Evolutionary conservation across 164 flowering plant species (phyloP).

Genomic region (Vitis amurensis): DNA sequence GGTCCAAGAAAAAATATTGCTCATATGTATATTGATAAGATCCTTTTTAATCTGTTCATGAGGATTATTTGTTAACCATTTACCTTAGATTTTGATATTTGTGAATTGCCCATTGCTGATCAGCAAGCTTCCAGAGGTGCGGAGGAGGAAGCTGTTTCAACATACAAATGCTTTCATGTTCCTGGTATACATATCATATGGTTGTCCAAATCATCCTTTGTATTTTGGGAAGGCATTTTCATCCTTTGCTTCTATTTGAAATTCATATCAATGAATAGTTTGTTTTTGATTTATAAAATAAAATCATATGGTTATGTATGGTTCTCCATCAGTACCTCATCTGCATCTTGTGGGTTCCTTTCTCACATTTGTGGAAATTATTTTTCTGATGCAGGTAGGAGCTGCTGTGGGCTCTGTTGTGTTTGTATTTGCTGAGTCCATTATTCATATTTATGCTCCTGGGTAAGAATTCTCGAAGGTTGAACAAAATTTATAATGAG

Average conservation of each 20-base stretch:
- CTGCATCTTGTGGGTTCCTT: not conserved
- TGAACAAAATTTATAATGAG: not conserved
- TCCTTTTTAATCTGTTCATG: not conserved
- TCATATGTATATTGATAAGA: not conserved
- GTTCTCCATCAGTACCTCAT: not conserved
- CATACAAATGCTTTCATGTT: conserved; percentile 17
- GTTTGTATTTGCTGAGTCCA: conserved; percentile 22
- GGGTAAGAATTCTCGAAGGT: conserved; percentile 25
- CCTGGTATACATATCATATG: conserved; percentile 12
- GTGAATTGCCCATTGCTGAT: conserved; percentile 6
- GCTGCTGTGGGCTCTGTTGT: conserved; percentile 21
- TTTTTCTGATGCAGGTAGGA: conserved; percentile 26
- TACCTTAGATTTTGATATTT: not conserved
- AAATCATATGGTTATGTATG: not conserved
- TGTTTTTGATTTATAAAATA: too few relatives aligned
- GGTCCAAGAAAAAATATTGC: not conserved
- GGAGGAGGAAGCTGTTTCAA: conserved; percentile 23
- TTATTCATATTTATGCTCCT: conserved; percentile 32
- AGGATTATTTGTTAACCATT: not conserved
- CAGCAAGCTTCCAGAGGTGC: conserved; percentile 33
- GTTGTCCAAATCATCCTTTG: too few relatives aligned
- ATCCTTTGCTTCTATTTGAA: too few relatives aligned
- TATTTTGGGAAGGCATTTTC: too few relatives aligned
- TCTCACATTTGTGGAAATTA: not conserved
- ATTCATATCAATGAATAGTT: too few relatives aligned